A percentile compares a stretch with the other conserved stretches of the same genome.
phyloP scores from a whole-genome alignment of 2,329 filamentous ascomycete species.

The Lasiodiplodia gonubiensis region DNA sequence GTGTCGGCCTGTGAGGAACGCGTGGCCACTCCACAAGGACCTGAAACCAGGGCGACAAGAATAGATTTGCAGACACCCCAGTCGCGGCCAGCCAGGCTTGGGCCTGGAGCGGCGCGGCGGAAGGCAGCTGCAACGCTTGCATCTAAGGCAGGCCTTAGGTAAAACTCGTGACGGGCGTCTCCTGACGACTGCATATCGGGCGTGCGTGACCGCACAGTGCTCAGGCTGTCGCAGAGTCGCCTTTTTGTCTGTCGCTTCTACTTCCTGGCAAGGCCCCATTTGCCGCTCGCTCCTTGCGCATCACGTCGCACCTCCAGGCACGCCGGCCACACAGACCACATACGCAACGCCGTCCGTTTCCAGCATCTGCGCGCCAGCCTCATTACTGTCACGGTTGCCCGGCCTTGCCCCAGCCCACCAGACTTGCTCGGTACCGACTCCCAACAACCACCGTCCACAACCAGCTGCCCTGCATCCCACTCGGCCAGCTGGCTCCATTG shows the following conservation, averaged over 20 bases:
- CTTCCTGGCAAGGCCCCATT: constrained; percentile 25
- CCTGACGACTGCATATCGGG: constrained; percentile 24
- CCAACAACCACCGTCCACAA: constrained; percentile 2
- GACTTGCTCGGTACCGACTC: constrained; percentile 3
- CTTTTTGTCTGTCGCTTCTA: constrained; percentile 24
- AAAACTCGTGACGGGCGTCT: constrained; percentile 20
- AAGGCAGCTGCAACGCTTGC: constrained; percentile 6
- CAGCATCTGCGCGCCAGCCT: constrained; percentile 14
- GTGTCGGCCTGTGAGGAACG: constrained; percentile 16
- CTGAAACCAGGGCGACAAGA: constrained; percentile 18
- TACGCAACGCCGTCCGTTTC: constrained; percentile 26
- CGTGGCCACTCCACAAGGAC: constrained; percentile 23
- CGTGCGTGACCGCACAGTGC: constrained; percentile 20
- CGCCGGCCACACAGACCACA: constrained; percentile 26
- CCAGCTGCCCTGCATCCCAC: neutral
- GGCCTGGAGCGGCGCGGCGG: constrained; percentile 8
- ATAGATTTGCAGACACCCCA: constrained; percentile 18
- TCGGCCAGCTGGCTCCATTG: constrained; percentile 19
- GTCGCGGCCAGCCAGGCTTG: constrained; percentile 19
- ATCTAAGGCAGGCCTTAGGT: constrained; percentile 9
- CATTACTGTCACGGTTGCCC: constrained; percentile 15
- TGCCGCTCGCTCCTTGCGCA: constrained; percentile 26
- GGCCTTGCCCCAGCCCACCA: constrained; percentile 16
- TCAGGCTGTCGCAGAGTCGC: constrained; percentile 19
- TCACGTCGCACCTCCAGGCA: constrained; percentile 27